A percentile compares a stretch with the other conserved stretches of the same genome.
These are phyloP conservation scores for Pyrus pyrifolia DNA, from an alignment of 306 rosid genomes.

Conservation along the genomic window DNA sequence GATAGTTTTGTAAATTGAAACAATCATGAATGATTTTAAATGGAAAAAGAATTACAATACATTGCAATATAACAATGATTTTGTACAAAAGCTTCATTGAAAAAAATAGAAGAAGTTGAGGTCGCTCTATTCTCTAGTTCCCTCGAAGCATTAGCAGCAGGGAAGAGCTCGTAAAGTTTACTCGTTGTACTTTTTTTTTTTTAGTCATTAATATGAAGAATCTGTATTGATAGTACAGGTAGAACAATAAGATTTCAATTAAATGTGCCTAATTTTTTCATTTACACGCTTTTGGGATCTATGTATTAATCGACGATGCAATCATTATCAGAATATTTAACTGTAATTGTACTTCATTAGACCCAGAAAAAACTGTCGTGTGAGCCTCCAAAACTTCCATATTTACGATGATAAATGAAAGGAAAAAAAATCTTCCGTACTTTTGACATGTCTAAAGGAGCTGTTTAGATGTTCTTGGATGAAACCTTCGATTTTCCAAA, in stretches of 20 bases:
- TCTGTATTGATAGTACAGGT: constrained; percentile 1
- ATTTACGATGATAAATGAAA: neutral
- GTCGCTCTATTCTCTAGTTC: constrained; percentile 16
- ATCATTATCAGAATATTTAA: neutral
- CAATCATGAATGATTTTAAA: neutral
- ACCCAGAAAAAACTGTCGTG: neutral
- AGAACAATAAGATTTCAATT: constrained; percentile 9
- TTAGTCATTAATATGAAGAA: constrained; percentile 17
- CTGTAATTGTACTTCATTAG: neutral
- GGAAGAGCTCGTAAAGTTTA: constrained; percentile 33
- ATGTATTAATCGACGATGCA: neutral
- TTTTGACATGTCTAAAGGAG: neutral
- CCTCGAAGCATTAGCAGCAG: constrained; percentile 25
- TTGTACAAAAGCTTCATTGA: constrained; percentile 44
- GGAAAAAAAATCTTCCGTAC: neutral
- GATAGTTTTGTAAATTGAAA: constrained; percentile 2
- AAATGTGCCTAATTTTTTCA: neutral
- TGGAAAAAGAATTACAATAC: constrained; percentile 4
- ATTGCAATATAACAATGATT: constrained; percentile 2
- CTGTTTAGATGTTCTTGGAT: neutral
- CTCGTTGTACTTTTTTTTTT: constrained; percentile 6
- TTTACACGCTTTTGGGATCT: neutral
- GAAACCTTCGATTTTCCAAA: neutral
- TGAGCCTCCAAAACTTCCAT: neutral
- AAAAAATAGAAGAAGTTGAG: constrained; percentile 33